Conservation (phyloP, 176 grass and related monocot species). For the Zizania latifolia region DNA sequence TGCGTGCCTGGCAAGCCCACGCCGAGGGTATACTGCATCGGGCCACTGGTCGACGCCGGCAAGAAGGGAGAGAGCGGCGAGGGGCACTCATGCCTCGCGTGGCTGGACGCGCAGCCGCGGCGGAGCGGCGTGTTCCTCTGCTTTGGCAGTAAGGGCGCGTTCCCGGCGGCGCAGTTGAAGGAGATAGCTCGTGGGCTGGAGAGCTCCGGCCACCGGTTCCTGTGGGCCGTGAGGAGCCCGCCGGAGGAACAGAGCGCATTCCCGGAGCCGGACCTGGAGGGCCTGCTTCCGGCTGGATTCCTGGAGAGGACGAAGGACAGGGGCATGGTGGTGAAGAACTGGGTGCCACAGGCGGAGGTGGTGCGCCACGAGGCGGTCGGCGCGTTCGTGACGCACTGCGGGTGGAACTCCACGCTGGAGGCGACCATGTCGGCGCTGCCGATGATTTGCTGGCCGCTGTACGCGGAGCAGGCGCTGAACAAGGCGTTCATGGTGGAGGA, state of each 20-base stretch:
- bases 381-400: conserved; percentile 50
- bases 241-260: conserved; percentile 5
- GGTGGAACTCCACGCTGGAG: conserved; percentile 53
- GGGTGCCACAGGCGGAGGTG: conserved; percentile 59
- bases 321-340: conserved; percentile 50
- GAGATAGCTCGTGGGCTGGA: conserved; percentile 57
- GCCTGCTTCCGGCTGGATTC: conserved; percentile 53
- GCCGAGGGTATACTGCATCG: conserved; percentile 40
- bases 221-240: conserved; percentile 45
- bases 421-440: conserved; percentile 44
- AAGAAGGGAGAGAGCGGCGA: not conserved
- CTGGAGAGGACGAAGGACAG: conserved; percentile 38
- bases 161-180: conserved; percentile 31
- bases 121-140: conserved; percentile 64
- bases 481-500: conserved; percentile 59
- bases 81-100: conserved; percentile 47
- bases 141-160: conserved; percentile 61
- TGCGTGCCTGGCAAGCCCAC: conserved; percentile 31
- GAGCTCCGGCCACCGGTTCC: conserved; percentile 48
- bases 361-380: conserved; percentile 44
- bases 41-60: conserved; percentile 33
- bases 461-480: conserved; percentile 64
- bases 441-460: conserved; percentile 63
- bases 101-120: conserved; percentile 54
- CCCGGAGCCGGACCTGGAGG: conserved; percentile 36